Evolutionary conservation across 177 flowering plant species (phyloP).

Genomic region (Vitis hybrid): DNA sequence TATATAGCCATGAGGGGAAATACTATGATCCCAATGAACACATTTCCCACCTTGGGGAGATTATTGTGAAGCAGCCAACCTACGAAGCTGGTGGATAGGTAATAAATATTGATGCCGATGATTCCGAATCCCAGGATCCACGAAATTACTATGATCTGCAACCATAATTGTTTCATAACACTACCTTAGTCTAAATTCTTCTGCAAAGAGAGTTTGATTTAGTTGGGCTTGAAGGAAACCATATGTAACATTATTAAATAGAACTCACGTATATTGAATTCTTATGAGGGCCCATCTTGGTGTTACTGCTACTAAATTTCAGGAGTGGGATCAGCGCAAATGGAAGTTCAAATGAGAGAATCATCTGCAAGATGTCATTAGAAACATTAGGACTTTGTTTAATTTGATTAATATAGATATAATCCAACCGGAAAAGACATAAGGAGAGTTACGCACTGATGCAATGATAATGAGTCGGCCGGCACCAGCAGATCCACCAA

Average conservation of each 20-base stretch:
- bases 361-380: constrained; percentile 44
- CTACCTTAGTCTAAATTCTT: too few relatives aligned
- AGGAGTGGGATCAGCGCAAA: constrained; percentile 74
- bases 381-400: neutral
- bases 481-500: constrained; percentile 80
- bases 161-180: neutral
- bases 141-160: constrained; percentile 56
- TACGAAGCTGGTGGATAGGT: constrained; percentile 55
- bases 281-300: constrained; percentile 78
- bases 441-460: constrained; percentile 44
- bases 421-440: neutral
- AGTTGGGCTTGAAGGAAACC: too few relatives aligned
- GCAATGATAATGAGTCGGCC: constrained; percentile 85
- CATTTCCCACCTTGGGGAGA: constrained; percentile 44
- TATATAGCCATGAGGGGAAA: constrained; percentile 62
- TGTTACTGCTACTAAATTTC: constrained; percentile 62
- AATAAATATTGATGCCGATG: constrained; percentile 68
- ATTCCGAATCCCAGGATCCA: constrained; percentile 60
- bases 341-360: constrained; percentile 70
- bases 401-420: neutral
- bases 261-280: constrained; percentile 54
- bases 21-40: constrained; percentile 54
- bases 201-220: too few relatives aligned
- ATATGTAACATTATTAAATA: neutral
- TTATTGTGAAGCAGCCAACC: constrained; percentile 52